Percentiles rank a stretch among this genome's conserved stretches.
phyloP scores from a whole-genome alignment of 2,329 filamentous ascomycete species.

The Exophiala alcalophila region DNA sequence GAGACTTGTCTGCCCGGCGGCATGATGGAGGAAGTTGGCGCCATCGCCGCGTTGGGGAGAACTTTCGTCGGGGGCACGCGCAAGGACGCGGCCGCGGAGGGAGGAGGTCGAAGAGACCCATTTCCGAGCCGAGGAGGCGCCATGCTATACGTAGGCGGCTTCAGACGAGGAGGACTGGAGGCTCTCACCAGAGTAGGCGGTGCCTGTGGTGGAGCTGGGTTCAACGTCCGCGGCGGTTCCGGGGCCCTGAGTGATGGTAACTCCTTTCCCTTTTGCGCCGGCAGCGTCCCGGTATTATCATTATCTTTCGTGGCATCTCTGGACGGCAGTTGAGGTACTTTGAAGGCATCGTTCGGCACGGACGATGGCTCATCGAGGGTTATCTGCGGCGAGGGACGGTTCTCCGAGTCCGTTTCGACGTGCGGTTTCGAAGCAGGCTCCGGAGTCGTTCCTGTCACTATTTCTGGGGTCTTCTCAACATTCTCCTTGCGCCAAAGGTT shows the following conservation, averaged over 20 bases:
- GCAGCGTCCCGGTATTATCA: too few relatives aligned
- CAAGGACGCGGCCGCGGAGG: conserved; percentile 45
- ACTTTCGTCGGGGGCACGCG: conserved; percentile 36
- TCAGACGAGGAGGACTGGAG: conserved; percentile 28
- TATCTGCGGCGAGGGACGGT: too few relatives aligned
- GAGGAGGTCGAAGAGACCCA: conserved; percentile 40
- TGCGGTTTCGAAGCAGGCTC: background rate
- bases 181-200: conserved; percentile 5
- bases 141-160: conserved; percentile 22
- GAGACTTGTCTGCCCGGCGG: conserved; percentile 49
- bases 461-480: background rate
- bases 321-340: too few relatives aligned
- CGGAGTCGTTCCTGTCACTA: background rate
- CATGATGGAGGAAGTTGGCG: conserved; percentile 34
- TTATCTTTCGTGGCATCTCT: too few relatives aligned
- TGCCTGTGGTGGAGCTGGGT: conserved; percentile 33
- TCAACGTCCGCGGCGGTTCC: too few relatives aligned
- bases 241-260: background rate
- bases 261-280: background rate
- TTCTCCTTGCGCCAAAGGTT: conserved; percentile 11
- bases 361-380: too few relatives aligned
- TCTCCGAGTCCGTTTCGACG: background rate
- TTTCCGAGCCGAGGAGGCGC: conserved; percentile 31
- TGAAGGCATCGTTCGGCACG: too few relatives aligned
- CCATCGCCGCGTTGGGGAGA: conserved; percentile 26